Percentiles rank a stretch among this genome's conserved stretches.
Conservation (phyloP, 768 basidiomycete species). For the Hericium erinaceus region DNA sequence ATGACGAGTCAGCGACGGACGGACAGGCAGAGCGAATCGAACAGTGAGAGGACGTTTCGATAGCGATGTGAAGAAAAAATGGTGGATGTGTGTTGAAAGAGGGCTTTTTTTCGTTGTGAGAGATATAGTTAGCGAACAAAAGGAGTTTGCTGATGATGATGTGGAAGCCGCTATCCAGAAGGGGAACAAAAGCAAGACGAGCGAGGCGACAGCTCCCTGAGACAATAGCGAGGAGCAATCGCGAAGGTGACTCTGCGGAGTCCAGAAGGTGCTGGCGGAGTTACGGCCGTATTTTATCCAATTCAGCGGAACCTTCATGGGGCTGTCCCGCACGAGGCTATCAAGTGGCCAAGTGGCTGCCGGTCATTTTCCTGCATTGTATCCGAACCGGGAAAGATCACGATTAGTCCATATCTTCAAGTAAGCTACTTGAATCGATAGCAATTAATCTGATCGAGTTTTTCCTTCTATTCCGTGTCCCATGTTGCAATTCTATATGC, state of each 20-base stretch:
- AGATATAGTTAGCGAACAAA: conserved; percentile 16
- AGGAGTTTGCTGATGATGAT: conserved; percentile 13
- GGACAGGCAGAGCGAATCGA: conserved; percentile 22
- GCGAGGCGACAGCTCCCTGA: neutral
- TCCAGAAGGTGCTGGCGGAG: conserved; percentile 15
- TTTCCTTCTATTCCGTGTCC: neutral
- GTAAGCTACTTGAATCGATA: neutral
- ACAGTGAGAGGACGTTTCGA: conserved; percentile 22
- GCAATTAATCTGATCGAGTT: neutral
- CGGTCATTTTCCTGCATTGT: neutral
- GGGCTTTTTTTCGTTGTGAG: conserved; percentile 12
- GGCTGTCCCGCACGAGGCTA: conserved; percentile 6
- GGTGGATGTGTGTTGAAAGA: conserved; percentile 17
- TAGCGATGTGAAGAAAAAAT: conserved; percentile 21
- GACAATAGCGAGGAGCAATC: conserved; percentile 16
- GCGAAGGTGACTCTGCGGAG: conserved; percentile 13
- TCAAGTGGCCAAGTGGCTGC: conserved; percentile 1
- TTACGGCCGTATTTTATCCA: neutral
- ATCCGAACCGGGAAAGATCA: neutral
- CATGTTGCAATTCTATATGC: no score
- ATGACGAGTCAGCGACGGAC: conserved; percentile 20
- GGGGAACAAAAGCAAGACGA: neutral
- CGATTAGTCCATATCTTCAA: neutral
- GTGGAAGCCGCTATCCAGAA: neutral
- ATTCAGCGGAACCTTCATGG: conserved; percentile 6